Percentiles rank a stretch among this genome's conserved stretches.
These are phyloP conservation scores for Austroboletus novae-zelandiae DNA, from an alignment of 1,284 basidiomycete species.

Conservation along the genomic window DNA sequence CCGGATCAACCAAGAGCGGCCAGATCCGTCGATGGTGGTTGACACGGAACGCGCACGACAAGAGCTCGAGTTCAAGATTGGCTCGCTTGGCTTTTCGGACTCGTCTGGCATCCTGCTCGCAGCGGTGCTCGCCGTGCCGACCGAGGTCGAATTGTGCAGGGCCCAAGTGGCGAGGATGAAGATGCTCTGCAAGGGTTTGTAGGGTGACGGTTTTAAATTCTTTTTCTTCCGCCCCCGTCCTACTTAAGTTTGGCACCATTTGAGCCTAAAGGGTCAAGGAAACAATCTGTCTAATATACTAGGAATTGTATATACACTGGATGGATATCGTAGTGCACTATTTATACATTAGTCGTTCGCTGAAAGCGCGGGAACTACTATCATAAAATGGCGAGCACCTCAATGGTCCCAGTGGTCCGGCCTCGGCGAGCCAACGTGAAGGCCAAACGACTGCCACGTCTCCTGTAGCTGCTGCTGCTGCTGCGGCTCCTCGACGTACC, in stretches of 20 bases:
- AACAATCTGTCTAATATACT: no score
- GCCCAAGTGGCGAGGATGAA: slow-evolving; percentile 74
- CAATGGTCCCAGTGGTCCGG: background rate
- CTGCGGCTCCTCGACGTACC: slow-evolving; percentile 4
- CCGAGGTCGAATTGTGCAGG: slow-evolving; percentile 77
- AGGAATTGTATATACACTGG: no score
- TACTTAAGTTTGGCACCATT: no score
- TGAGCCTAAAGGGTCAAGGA: no score
- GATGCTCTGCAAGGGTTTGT: slow-evolving; percentile 69
- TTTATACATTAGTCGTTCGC: no score
- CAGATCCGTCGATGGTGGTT: slow-evolving; percentile 39
- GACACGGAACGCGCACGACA: slow-evolving; percentile 61
- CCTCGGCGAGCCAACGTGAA: slow-evolving; percentile 40
- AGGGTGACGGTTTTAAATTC: slow-evolving; percentile 3
- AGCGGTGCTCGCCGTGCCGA: slow-evolving; percentile 77
- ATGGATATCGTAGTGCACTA: no score
- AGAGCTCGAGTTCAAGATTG: slow-evolving; percentile 87
- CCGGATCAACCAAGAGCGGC: slow-evolving; percentile 74
- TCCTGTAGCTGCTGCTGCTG: slow-evolving; percentile 49
- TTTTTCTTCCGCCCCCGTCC: no score
- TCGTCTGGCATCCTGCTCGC: slow-evolving; percentile 79
- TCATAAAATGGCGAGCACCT: no score
- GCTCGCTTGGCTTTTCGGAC: slow-evolving; percentile 79
- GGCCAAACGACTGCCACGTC: slow-evolving; percentile 58
- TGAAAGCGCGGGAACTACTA: no score